Evolutionary conservation across 306 rosid genomes (phyloP), one percentile per base, ranked within the genome.

Genomic region (Senna siamea): DNA sequence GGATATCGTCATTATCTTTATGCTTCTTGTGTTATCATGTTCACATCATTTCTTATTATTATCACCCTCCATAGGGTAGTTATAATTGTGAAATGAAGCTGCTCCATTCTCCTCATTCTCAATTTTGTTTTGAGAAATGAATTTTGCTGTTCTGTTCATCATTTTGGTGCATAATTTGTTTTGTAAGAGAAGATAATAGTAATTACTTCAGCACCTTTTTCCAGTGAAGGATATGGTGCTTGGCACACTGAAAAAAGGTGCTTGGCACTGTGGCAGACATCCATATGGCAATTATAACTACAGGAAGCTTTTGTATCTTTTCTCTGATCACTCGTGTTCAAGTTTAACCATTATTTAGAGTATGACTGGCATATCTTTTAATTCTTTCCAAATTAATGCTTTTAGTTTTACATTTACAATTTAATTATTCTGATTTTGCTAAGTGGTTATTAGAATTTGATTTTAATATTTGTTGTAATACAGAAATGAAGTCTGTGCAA

Each of bases 401-500:
- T 68, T 73, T 38, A 51, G 55, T 74, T 72, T 37, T 52, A 51
- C 37, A 55, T 78, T 76, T 40, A 28, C 37, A 43, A 37, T 50
- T 68, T 23, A 17, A 26, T 76, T 68, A 34, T 74, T 51, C 46
- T 47, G 18, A 22, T 59, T 78, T 65, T 57, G 46, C 67, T 15
- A 41, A 51, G 41, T 63, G 17, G 30, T 44, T 54, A 46, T 61
- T 43, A 72, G 60, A 61, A 79, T 53, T 30, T 83, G 64, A 75
- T 62, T 26, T 43, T 53, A 56, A 22, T 44, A 50, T 74, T 34
- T 69, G 61, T 61, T 69, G 30, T 62, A 53, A 83, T 86, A 82
- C 92, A 92, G 99, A 88, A 83, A 64, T 80, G 84, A 95, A 90
- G 80, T 76, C 90, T 20, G 63, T 86, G 56, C 90, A 92, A 75